Conservation (phyloP, 495 filamentous ascomycete species). For the Tetracladium setigerum region DNA sequence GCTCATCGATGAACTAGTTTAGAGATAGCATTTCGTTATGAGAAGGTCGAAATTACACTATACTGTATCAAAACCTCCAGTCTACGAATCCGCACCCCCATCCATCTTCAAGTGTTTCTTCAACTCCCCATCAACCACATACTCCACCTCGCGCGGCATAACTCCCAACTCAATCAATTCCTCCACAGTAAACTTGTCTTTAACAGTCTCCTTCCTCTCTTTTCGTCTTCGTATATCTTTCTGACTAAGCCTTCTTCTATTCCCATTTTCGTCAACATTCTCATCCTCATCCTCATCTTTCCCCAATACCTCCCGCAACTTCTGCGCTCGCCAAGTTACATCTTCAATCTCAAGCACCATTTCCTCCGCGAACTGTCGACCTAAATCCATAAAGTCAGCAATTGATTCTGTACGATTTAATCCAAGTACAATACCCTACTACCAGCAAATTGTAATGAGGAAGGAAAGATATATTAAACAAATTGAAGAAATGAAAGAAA, state of each 20-base stretch:
- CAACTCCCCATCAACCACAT: conserved; percentile 33
- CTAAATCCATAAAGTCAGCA: no score
- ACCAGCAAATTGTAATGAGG: no score
- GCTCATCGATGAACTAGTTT: no score
- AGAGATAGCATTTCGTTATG: no score
- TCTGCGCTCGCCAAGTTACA: conserved; percentile 46
- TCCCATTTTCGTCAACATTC: conserved; percentile 16
- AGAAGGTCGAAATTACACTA: no score
- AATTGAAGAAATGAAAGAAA: no score
- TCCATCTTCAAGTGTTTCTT: conserved; percentile 24
- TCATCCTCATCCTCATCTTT: not conserved
- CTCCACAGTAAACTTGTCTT: conserved; percentile 8
- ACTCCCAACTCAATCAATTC: conserved; percentile 31
- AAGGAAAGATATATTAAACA: no score
- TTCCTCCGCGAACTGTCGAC: conserved; percentile 36
- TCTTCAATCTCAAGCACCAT: conserved; percentile 49
- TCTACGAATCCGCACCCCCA: not conserved
- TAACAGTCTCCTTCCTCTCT: conserved; percentile 11
- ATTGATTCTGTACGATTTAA: no score
- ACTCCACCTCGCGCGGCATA: conserved; percentile 39
- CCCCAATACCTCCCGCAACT: conserved; percentile 27
- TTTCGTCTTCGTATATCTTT: conserved; percentile 23
- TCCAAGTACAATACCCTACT: no score
- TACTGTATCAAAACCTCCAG: no score
- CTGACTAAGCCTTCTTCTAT: no score